These are phyloP conservation scores for Coniferiporia weirii DNA, from an alignment of 1,284 basidiomycete genomes.

Conservation along the genomic window DNA sequence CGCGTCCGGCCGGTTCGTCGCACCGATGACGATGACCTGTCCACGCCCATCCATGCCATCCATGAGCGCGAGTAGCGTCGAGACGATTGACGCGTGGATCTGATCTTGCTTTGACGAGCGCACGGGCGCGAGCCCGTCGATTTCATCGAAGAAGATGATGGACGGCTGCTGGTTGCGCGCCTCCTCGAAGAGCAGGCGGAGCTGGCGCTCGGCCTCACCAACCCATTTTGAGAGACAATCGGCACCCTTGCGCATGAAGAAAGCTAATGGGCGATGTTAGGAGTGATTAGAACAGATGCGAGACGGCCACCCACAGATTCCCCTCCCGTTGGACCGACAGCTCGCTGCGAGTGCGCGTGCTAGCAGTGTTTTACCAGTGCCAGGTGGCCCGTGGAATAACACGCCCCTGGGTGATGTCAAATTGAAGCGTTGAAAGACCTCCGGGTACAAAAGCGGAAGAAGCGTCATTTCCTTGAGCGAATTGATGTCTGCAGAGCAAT, in stretches of 20 bases:
- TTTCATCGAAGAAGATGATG: constrained; percentile 98
- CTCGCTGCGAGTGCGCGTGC: constrained; percentile 94
- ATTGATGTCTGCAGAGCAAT: constrained; percentile 70
- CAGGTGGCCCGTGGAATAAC: constrained; percentile 94
- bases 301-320: constrained; percentile 64
- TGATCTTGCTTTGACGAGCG: constrained; percentile 98
- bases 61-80: constrained; percentile 95
- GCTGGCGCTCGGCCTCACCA: constrained; percentile 95
- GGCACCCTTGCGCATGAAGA: constrained; percentile 99
- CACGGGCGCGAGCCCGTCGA: constrained; percentile 97
- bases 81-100: constrained; percentile 97
- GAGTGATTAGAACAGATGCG: constrained; percentile 12
- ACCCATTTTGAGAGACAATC: constrained; percentile 99
- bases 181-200: constrained; percentile 95
- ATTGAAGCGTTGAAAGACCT: constrained; percentile 93
- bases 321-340: constrained; percentile 83
- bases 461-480: constrained; percentile 99
- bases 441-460: constrained; percentile 92
- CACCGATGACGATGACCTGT: constrained; percentile 97
- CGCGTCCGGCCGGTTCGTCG: constrained; percentile 95
- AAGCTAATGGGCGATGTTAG: constrained; percentile 48
- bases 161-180: constrained; percentile 89
- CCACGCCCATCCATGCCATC: constrained; percentile 99
- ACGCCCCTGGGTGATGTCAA: constrained; percentile 97
- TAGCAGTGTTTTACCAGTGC: constrained; percentile 90